Conservation (phyloP, 805 yeast species). For the Wickerhamiella nectarea region DNA sequence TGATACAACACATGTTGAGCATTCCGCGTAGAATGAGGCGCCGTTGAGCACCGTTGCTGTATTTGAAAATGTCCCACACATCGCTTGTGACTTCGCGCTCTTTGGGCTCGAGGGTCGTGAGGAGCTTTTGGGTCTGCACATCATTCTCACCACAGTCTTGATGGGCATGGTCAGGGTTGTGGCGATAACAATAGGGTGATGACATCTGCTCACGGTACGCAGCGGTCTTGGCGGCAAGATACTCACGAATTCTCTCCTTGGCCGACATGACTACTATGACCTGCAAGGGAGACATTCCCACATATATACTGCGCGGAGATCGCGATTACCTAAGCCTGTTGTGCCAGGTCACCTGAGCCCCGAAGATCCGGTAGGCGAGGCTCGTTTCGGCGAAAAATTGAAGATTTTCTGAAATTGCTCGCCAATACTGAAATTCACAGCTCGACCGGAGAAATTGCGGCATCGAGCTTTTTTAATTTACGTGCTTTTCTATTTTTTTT, state of each 20-base stretch:
- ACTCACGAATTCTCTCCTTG: conserved; percentile 1
- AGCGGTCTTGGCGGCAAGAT: not conserved
- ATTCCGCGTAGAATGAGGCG: conserved; percentile 70
- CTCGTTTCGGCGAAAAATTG: too few species aligned
- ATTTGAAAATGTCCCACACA: conserved; percentile 72
- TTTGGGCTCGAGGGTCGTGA: conserved; percentile 35
- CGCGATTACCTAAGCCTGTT: not conserved
- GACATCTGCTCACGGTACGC: not conserved
- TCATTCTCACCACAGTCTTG: not conserved
- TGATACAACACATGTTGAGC: conserved; percentile 83
- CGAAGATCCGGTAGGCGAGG: too few species aligned
- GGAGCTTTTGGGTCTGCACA: conserved; percentile 35
- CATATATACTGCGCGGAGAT: not conserved
- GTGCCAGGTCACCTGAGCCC: not conserved
- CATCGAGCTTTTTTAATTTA: too few species aligned
- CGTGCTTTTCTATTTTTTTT: too few species aligned
- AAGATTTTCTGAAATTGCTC: too few species aligned
- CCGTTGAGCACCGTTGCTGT: conserved; percentile 57
- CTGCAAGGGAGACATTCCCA: not conserved
- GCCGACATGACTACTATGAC: not conserved
- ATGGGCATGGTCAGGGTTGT: conserved; percentile 8
- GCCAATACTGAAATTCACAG: too few species aligned
- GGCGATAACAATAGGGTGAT: conserved; percentile 3
- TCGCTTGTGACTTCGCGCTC: conserved; percentile 70
- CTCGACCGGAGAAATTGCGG: too few species aligned